Evolutionary conservation across 176 grass and related monocot species (phyloP).

Genomic region (Oryza brachyantha): DNA sequence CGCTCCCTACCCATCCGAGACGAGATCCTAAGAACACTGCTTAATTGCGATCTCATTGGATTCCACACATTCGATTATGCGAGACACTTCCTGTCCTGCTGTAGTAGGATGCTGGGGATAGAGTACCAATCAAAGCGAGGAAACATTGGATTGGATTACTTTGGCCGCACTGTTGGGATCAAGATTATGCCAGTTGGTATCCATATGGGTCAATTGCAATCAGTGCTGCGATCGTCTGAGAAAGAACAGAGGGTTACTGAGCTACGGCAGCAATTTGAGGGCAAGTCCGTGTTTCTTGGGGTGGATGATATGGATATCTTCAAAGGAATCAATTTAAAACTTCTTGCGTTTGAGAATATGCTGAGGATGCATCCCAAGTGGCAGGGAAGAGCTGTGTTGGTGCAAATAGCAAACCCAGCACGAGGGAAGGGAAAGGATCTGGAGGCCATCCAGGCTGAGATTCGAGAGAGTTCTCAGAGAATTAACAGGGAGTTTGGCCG

Average conservation of each 20-base stretch:
- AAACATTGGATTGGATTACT: conserved; percentile 85
- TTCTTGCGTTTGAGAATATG: conserved; percentile 85
- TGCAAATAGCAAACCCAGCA: conserved; percentile 79
- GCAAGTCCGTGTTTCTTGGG: conserved; percentile 68
- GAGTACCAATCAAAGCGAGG: conserved; percentile 86
- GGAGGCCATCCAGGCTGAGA: conserved; percentile 64
- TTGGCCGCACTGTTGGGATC: conserved; percentile 81
- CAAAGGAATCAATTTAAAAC: conserved; percentile 86
- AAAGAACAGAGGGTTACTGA: conserved; percentile 51
- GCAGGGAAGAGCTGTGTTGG: conserved; percentile 64
- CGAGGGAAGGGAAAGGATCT: conserved; percentile 71
- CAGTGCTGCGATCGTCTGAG: conserved; percentile 50
- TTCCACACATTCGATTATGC: conserved; percentile 97
- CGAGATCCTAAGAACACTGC: conserved; percentile 77
- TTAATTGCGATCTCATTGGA: conserved; percentile 88
- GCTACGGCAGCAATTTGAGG: conserved; percentile 56
- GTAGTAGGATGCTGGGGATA: conserved; percentile 85
- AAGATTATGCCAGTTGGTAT: conserved; percentile 90
- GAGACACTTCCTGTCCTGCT: conserved; percentile 88
- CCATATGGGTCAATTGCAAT: conserved; percentile 83
- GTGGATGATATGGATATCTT: conserved; percentile 93
- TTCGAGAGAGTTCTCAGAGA: conserved; percentile 58
- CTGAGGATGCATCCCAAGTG: conserved; percentile 68
- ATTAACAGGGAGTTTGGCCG: conserved; percentile 65
- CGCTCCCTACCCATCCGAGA: conserved; percentile 75